Evolutionary conservation across 768 basidiomycete genomes (phyloP).

Genomic region (Amylocystis lapponica): DNA sequence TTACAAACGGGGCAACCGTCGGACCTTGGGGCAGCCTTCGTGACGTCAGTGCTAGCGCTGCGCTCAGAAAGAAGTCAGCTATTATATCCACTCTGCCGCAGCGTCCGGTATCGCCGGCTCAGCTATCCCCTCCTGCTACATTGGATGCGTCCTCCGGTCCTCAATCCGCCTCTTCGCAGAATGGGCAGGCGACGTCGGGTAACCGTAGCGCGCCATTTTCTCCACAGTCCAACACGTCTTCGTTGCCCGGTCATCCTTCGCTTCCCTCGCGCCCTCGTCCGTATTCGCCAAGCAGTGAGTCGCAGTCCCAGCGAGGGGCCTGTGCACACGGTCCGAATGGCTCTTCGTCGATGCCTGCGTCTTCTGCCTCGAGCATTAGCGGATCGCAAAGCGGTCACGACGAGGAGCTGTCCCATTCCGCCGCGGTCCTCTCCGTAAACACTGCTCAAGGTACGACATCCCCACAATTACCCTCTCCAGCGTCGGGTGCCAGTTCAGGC

Average conservation of each 20-base stretch:
- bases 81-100: conserved; percentile 17
- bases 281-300: conserved; percentile 20
- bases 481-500: conserved; percentile 53
- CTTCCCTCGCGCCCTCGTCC: conserved; percentile 24
- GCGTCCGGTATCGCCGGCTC: conserved; percentile 18
- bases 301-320: conserved; percentile 6
- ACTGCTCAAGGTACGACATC: conserved; percentile 53
- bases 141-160: conserved; percentile 14
- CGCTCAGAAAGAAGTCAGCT: conserved; percentile 22
- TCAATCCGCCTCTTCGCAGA: conserved; percentile 11
- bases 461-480: conserved; percentile 73
- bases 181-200: conserved; percentile 11
- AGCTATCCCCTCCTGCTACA: conserved; percentile 19
- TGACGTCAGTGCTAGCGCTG: conserved; percentile 19
- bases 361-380: conserved; percentile 39
- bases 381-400: conserved; percentile 30
- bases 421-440: conserved; percentile 44
- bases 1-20: not conserved
- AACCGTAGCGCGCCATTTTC: conserved; percentile 22
- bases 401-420: conserved; percentile 28
- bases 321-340: conserved; percentile 2
- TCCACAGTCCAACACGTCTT: conserved; percentile 19
- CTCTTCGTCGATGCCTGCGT: conserved; percentile 29
- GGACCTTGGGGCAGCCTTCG: conserved; percentile 21
- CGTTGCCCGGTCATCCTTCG: conserved; percentile 22